Conservation (phyloP, 352 stramenopile species). For the Pilasporangium apinafurcum region DNA sequence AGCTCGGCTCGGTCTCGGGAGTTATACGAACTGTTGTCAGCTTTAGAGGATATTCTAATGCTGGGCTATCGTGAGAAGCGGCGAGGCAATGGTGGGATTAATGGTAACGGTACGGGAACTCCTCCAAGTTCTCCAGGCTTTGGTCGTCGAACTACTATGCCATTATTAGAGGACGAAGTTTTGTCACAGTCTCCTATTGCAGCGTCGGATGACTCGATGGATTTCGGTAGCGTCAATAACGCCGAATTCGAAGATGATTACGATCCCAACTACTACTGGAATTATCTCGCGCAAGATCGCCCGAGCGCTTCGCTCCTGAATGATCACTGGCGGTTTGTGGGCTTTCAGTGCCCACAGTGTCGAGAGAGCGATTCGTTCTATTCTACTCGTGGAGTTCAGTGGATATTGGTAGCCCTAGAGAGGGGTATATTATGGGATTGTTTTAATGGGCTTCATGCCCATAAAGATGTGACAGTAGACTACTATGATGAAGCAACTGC, state of each 20-base stretch:
- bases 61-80: too few relatives aligned
- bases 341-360: conserved; percentile 38
- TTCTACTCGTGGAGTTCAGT: conserved; percentile 69
- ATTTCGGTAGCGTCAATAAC: conserved; percentile 6
- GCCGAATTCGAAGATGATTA: conserved; percentile 13
- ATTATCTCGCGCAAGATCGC: conserved; percentile 53
- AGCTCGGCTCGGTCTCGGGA: conserved; percentile 57
- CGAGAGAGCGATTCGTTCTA: conserved; percentile 49
- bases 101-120: too few relatives aligned
- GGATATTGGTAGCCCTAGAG: conserved; percentile 59
- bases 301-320: conserved; percentile 40
- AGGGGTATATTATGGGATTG: conserved; percentile 49
- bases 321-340: conserved; percentile 56
- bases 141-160: not conserved
- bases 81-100: too few relatives aligned
- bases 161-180: not conserved
- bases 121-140: not conserved
- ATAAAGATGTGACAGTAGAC: conserved; percentile 26
- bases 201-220: conserved; percentile 10
- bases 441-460: conserved; percentile 40
- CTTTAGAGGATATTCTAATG: conserved; percentile 66
- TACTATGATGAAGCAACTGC: conserved; percentile 51
- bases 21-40: conserved; percentile 60
- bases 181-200: conserved; percentile 1
- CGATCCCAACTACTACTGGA: conserved; percentile 59